Conservation (phyloP, 148 eudicot genomes). For the Camellia lanceoleosa region DNA sequence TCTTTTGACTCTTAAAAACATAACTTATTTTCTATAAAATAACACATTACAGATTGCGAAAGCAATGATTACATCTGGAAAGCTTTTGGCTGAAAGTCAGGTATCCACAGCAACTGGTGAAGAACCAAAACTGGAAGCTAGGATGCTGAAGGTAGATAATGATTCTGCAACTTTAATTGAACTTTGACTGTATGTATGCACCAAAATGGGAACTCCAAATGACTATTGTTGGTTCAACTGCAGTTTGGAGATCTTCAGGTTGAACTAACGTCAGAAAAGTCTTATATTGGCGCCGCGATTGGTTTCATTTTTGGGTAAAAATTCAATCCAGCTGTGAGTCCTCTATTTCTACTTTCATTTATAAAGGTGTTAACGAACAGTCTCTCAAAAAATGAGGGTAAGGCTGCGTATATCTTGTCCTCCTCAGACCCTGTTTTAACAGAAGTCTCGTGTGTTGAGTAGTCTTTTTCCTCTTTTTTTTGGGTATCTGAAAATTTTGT, state of each 20-base stretch:
- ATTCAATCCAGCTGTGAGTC: constrained; percentile 1
- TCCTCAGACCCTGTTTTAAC: too few species aligned
- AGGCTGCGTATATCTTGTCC: too few species aligned
- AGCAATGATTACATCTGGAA: constrained; percentile 72
- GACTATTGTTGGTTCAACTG: constrained; percentile 20
- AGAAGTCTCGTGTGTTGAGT: too few species aligned
- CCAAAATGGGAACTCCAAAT: constrained; percentile 1
- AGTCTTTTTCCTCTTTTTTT: too few species aligned
- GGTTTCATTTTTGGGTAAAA: constrained; percentile 69
- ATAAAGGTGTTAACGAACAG: neutral
- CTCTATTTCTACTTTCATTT: constrained; percentile 3
- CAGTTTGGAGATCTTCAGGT: constrained; percentile 98
- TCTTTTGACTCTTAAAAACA: neutral
- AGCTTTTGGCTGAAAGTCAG: constrained; percentile 52
- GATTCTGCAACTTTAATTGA: neutral
- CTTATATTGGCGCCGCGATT: constrained; percentile 76
- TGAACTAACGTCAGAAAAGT: constrained; percentile 70
- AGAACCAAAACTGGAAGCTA: constrained; percentile 49
- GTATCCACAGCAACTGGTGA: constrained; percentile 32
- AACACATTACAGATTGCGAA: constrained; percentile 74
- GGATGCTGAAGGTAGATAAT: constrained; percentile 60
- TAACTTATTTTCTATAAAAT: neutral
- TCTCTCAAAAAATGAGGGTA: neutral
- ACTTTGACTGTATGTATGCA: neutral
- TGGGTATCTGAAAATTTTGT: neutral